Evolutionary conservation across 2,329 filamentous ascomycete genomes (phyloP), one percentile per base, ranked within the genome.

Genomic region (Colletotrichum plurivorum): DNA sequence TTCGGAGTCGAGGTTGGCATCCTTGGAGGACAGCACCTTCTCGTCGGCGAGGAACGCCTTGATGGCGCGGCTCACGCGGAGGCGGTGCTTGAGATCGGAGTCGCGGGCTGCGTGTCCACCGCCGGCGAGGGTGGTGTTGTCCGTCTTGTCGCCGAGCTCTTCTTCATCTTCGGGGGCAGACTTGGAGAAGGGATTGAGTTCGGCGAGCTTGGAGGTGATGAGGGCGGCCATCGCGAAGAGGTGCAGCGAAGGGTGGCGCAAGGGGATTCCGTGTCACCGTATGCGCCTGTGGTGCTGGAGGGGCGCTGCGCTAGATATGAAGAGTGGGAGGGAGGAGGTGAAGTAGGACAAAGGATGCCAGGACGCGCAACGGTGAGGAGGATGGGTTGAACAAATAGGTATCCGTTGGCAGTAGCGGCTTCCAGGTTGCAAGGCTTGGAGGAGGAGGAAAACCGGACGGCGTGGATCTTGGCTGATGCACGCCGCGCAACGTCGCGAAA

Each of bases 51-150:
- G 81, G 70, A 88, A 89, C 1, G 82, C 82, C 67, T 84, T 85
- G 51, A 92, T 76, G 0, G 88, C 87, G 69, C 83, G 82, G 79
- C 89, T 91, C 72, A 92, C 86, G 58, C 85, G 82, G 27, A 92
- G 83, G 63, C 87, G 81, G 49, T 84, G 82, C 69, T 87, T 87
- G 10, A 84, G 84, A 39, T 81, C 78, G 13, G 83, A 84, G 59
- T 79, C 77, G 45, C 84, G 83, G n/a, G 81, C 79, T 61, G 83
- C 82, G 75, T 88, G 88, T 52, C 88, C 88, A n/a, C 89, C 88
- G 39, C 89, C 88, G 2, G 88, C 90, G 12, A 91, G 80, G 46
- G 82, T 86, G 65, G 77, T 74, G 56, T 75, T 75, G 72, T 87
- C 85, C 69, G 88, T 84, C 56, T 82, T 81, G 67, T 89, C 85